phyloP scores from a whole-genome alignment of 2,329 filamentous ascomycete species.

The Alternaria brassicae region DNA sequence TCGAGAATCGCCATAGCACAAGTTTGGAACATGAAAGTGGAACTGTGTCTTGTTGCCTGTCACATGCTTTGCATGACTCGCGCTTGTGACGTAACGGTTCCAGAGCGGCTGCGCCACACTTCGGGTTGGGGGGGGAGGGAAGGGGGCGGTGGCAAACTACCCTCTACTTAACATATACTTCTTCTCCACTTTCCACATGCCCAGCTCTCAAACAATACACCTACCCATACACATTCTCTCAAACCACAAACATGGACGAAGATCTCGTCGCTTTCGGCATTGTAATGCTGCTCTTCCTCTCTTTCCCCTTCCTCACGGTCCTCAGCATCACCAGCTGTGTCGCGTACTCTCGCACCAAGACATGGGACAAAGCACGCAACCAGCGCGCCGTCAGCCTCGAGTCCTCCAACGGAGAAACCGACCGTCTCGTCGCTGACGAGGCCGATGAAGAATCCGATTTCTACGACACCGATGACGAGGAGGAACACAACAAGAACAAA shows the following conservation, averaged over 20 bases:
- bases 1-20: background rate
- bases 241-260: constrained; percentile 34
- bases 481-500: constrained; percentile 38
- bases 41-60: background rate
- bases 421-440: constrained; percentile 18
- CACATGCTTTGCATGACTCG: constrained; percentile 4
- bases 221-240: background rate
- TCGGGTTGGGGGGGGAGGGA: too few species aligned
- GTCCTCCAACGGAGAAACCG: constrained; percentile 22
- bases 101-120: constrained; percentile 13
- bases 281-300: constrained; percentile 35
- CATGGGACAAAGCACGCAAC: constrained; percentile 41
- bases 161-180: background rate
- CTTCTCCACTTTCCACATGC: background rate
- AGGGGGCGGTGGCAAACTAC: constrained; percentile 12
- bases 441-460: constrained; percentile 34
- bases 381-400: constrained; percentile 34
- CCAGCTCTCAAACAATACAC: background rate
- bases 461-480: constrained; percentile 43
- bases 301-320: constrained; percentile 33
- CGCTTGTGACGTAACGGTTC: constrained; percentile 1
- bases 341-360: constrained; percentile 42
- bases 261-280: constrained; percentile 35
- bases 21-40: background rate
- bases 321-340: constrained; percentile 33